Evolutionary conservation across 352 stramenopile genomes (phyloP).

Genomic region (Thalassiosira pacifica): DNA sequence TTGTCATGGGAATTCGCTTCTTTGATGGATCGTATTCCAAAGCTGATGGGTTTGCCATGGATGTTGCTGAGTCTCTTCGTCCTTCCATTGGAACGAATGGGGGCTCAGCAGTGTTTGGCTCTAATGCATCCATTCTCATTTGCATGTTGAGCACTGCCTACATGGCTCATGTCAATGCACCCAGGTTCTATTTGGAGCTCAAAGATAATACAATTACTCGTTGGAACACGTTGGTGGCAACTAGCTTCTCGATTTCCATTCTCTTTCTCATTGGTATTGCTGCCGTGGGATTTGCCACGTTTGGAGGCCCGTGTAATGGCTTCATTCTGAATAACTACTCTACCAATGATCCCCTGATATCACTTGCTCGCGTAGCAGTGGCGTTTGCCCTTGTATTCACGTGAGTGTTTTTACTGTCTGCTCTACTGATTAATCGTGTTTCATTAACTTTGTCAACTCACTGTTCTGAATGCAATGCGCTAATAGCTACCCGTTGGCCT

Average conservation of each 20-base stretch:
- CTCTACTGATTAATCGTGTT: too few relatives aligned
- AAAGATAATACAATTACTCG: conserved; percentile 82
- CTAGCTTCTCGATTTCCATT: conserved; percentile 82
- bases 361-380: conserved; percentile 83
- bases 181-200: conserved; percentile 89
- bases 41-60: conserved; percentile 49
- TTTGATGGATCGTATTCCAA: conserved; percentile 85
- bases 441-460: background rate
- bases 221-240: conserved; percentile 82
- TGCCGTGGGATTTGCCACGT: conserved; percentile 84
- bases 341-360: conserved; percentile 85
- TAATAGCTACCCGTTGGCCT: conserved; percentile 84
- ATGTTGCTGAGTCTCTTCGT: conserved; percentile 58
- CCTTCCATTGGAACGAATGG: conserved; percentile 73
- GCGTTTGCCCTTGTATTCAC: conserved; percentile 88
- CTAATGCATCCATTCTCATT: conserved; percentile 85
- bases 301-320: conserved; percentile 77
- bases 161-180: conserved; percentile 87
- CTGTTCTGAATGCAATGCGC: background rate
- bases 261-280: conserved; percentile 82
- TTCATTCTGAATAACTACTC: conserved; percentile 91
- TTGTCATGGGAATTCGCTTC: conserved; percentile 85
- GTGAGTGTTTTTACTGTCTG: too few relatives aligned
- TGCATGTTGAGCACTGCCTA: conserved; percentile 91
- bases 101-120: conserved; percentile 64